These are phyloP conservation scores for Malus hybrid DNA, from an alignment of 331 rosid genomes.

Conservation along the genomic window DNA sequence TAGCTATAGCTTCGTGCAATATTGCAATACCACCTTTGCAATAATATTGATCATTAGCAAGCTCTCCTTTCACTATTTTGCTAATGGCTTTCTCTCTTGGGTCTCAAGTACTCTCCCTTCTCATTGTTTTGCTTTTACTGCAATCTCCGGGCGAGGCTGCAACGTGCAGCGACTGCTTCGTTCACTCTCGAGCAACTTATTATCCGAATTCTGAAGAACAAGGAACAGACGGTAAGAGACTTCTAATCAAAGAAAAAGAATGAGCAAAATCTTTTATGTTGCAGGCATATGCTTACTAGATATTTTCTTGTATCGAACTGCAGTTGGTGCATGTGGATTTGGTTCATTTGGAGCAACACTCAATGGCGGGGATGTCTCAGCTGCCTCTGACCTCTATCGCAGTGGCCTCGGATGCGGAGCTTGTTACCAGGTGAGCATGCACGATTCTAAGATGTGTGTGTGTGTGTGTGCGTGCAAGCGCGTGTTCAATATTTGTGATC, in stretches of 20 bases:
- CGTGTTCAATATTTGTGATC: background rate
- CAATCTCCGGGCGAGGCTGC: slow-evolving; percentile 46
- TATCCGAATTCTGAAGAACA: slow-evolving; percentile 66
- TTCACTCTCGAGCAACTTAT: slow-evolving; percentile 70
- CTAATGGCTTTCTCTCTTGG: slow-evolving; percentile 43
- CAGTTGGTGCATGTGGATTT: slow-evolving; percentile 79
- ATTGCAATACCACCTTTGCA: slow-evolving; percentile 4
- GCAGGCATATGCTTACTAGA: background rate
- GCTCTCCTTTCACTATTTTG: slow-evolving; percentile 6
- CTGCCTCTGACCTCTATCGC: slow-evolving; percentile 69
- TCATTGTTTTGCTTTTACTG: slow-evolving; percentile 42
- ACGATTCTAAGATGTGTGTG: background rate
- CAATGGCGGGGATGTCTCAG: slow-evolving; percentile 82
- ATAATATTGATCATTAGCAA: background rate
- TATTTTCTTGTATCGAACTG: slow-evolving; percentile 4
- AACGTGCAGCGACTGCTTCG: slow-evolving; percentile 53
- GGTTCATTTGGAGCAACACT: slow-evolving; percentile 86
- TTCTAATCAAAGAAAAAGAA: background rate
- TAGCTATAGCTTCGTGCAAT: slow-evolving; percentile 26
- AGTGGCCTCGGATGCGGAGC: slow-evolving; percentile 91
- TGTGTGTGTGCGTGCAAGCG: background rate
- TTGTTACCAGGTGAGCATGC: slow-evolving; percentile 69
- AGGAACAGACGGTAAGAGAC: slow-evolving; percentile 71
- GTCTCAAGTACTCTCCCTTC: slow-evolving; percentile 22
- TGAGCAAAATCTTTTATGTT: slow-evolving; percentile 3